phyloP scores from a whole-genome alignment of 805 yeast species.

The Saccharomyces mikatae region DNA sequence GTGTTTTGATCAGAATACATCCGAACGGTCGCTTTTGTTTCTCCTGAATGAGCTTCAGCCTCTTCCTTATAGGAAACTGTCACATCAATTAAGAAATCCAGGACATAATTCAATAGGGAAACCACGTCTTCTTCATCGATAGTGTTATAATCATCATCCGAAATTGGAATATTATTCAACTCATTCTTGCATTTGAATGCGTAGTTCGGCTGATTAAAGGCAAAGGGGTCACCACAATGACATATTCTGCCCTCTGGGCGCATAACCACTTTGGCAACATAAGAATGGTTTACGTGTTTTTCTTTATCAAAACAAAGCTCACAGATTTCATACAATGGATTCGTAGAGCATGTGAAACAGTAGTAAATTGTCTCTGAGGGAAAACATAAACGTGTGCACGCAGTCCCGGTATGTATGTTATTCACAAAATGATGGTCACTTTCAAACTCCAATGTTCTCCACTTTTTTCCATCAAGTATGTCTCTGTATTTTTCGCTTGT shows the following conservation, averaged over 20 bases:
- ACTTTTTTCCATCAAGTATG: slow-evolving; percentile 8
- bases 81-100: slow-evolving; percentile 24
- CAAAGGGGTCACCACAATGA: slow-evolving; percentile 27
- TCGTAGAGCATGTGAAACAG: slow-evolving; percentile 28
- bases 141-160: not conserved
- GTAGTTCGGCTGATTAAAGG: slow-evolving; percentile 14
- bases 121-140: slow-evolving; percentile 7
- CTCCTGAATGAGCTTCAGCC: not conserved
- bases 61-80: slow-evolving; percentile 8
- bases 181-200: slow-evolving; percentile 17
- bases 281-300: slow-evolving; percentile 58
- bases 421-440: not conserved
- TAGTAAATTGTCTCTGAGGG: slow-evolving; percentile 26
- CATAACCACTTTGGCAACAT: slow-evolving; percentile 20
- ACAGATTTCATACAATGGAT: slow-evolving; percentile 43
- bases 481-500: slow-evolving; percentile 12
- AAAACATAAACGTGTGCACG: slow-evolving; percentile 23
- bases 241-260: slow-evolving; percentile 29
- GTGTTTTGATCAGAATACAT: not conserved
- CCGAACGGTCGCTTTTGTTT: not conserved
- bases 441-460: slow-evolving; percentile 10
- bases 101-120: slow-evolving; percentile 12
- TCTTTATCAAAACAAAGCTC: slow-evolving; percentile 62
- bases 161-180: slow-evolving; percentile 10
- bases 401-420: slow-evolving; percentile 18